Base-by-base conservation (phyloP, 2,329 filamentous ascomycete genomes). In the Talaromyces rugulosus region DNA sequence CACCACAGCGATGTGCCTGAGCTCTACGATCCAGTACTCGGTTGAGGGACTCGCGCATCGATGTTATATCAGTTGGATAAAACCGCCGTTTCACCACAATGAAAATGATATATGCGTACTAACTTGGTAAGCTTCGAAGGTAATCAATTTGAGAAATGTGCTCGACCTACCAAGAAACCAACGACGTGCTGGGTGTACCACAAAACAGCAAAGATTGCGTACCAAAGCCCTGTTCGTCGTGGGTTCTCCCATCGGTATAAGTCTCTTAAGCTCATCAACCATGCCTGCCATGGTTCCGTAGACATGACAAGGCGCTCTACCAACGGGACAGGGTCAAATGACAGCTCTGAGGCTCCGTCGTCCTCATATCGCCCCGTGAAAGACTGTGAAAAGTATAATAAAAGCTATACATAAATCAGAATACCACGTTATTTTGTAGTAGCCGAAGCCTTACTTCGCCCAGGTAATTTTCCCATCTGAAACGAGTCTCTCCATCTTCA, bases 181-280 rank as follows among this genome's bases (percentile, higher is more conserved):
- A 76, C 66, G 18, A 76, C 64, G 63, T 75, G 72, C 56, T 75
- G 68, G 18, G 68, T 69, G 27, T 77, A 71, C 75, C 74, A 79
- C 12, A 78, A 59, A 18, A 73, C 44, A 1, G 69, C 42, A 66
- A 73, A 78, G 3, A 77, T 60, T 1, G 63, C 65, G 27, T 77
- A 65, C 77, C 75, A 79, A 60, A 66, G 70, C 4, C 59, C 67
- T 4, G 77, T 78, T n/a, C 65, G 67, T 23, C 57, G 61, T 5
- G 74, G 75, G 51, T 74, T 63, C 56, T 77, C 70, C 77, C 77
- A 79, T 11, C 73, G 72, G 62, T 77, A 79, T 16, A 78, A 65
- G 4, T 70, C 62, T 18, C 74, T 71, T 18, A 78, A 54, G 12
- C 70, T 64, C 61, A 76, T 66, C n/a, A 74, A 66, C 68, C 74